Evolutionary conservation across 129 eudicot species (phyloP).

Genomic region (Flaveria sonorensis): DNA sequence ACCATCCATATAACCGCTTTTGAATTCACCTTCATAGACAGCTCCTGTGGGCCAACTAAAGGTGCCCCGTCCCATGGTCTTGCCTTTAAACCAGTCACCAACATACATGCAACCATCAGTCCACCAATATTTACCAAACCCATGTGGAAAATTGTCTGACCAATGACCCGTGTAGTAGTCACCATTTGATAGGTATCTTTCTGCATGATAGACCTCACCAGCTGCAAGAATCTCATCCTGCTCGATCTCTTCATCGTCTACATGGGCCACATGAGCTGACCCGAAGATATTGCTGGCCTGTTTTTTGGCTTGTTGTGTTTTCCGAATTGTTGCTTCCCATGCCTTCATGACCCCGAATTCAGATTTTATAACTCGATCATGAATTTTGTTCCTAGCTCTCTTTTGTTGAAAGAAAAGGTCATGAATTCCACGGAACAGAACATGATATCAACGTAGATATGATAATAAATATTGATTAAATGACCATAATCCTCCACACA

Average conservation of each 20-base stretch:
- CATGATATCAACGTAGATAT: slow-evolving; percentile 13
- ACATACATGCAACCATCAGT: slow-evolving; percentile 89
- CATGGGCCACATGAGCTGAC: slow-evolving; percentile 46
- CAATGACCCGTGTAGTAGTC: slow-evolving; percentile 81
- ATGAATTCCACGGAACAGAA: slow-evolving; percentile 23
- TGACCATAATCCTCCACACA: slow-evolving; percentile 16
- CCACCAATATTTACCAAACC: slow-evolving; percentile 90
- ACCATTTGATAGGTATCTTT: slow-evolving; percentile 69
- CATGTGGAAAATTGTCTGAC: slow-evolving; percentile 88
- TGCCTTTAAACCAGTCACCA: slow-evolving; percentile 89
- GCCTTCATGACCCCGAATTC: slow-evolving; percentile 68
- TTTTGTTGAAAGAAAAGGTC: slow-evolving; percentile 32
- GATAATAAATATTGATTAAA: slow-evolving; percentile 28
- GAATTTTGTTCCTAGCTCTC: slow-evolving; percentile 18
- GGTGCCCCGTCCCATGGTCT: slow-evolving; percentile 75
- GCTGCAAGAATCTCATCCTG: slow-evolving; percentile 45
- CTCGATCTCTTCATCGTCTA: slow-evolving; percentile 43
- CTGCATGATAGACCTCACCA: slow-evolving; percentile 66
- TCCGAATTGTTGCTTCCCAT: slow-evolving; percentile 90
- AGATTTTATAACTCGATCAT: slow-evolving; percentile 23
- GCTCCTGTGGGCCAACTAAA: slow-evolving; percentile 98
- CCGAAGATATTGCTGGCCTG: slow-evolving; percentile 82
- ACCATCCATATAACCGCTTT: slow-evolving; percentile 89
- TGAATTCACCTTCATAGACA: slow-evolving; percentile 77
- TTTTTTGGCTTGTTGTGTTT: slow-evolving; percentile 82